These are phyloP conservation scores for Mrakia hoshinonis DNA, from an alignment of 768 basidiomycete species.

Conservation along the genomic window DNA sequence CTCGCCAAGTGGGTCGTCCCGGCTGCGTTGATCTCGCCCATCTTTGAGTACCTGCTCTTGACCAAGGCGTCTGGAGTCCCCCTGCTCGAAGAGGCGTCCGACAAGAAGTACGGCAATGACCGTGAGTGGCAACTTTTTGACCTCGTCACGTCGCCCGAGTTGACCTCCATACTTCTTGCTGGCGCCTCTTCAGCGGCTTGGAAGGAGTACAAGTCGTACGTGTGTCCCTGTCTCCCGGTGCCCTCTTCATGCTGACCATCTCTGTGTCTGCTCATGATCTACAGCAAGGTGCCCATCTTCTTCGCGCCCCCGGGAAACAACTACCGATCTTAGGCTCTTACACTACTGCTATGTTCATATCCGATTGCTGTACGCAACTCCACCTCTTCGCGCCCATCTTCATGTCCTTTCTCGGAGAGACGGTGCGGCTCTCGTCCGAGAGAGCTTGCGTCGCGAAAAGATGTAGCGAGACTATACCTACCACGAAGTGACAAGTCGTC, in stretches of 20 bases:
- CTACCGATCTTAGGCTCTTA: no score
- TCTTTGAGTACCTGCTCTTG: slow-evolving; percentile 54
- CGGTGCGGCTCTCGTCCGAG: no score
- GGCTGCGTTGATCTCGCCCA: slow-evolving; percentile 52
- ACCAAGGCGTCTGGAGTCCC: slow-evolving; percentile 56
- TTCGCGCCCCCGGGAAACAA: neutral
- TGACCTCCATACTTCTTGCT: no score
- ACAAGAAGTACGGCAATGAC: slow-evolving; percentile 53
- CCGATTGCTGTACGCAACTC: no score
- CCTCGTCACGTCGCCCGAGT: no score
- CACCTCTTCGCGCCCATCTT: no score
- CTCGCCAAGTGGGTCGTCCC: slow-evolving; percentile 38
- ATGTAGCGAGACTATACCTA: no score
- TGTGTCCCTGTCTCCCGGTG: neutral
- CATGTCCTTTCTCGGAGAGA: no score
- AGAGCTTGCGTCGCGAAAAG: no score
- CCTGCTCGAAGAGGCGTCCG: slow-evolving; percentile 52
- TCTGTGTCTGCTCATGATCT: neutral
- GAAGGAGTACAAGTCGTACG: slow-evolving; percentile 54
- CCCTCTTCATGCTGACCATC: neutral
- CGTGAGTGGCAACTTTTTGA: slow-evolving; percentile 29
- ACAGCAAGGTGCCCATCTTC: slow-evolving; percentile 9
- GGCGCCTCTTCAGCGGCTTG: slow-evolving; percentile 41
- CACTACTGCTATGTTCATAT: no score
- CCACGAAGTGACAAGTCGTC: no score